Percentiles rank a stretch among this genome's conserved stretches.
Conservation (phyloP, 495 filamentous ascomycete genomes). For the Neurospora hispaniola region DNA sequence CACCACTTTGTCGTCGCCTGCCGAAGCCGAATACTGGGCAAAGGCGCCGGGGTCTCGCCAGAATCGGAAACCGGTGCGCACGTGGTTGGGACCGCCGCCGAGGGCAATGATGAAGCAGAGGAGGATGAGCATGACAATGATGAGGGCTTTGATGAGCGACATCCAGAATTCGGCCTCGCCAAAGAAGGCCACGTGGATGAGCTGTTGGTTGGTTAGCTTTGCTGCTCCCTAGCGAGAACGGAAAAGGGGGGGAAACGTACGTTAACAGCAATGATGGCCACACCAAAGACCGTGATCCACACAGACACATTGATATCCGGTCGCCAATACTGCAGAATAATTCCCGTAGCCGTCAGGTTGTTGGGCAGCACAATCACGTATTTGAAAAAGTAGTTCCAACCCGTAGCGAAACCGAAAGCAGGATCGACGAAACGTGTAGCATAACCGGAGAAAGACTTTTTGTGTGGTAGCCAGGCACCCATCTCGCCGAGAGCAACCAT, state of each 20-base stretch:
- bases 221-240: neutral
- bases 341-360: constrained; percentile 62
- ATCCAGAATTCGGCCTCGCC: constrained; percentile 82
- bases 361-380: constrained; percentile 72
- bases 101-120: constrained; percentile 59
- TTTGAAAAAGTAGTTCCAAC: constrained; percentile 40
- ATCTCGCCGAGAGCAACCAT: constrained; percentile 46
- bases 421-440: constrained; percentile 69
- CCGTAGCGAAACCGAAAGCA: constrained; percentile 49
- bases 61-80: constrained; percentile 61
- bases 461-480: constrained; percentile 57
- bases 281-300: constrained; percentile 60
- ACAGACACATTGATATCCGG: constrained; percentile 58
- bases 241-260: constrained; percentile 7
- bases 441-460: constrained; percentile 51
- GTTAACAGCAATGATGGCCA: constrained; percentile 46
- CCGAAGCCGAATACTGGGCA: constrained; percentile 35
- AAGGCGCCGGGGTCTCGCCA: constrained; percentile 74
- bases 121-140: constrained; percentile 56
- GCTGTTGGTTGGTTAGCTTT: constrained; percentile 5
- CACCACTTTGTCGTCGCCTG: neutral
- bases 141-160: constrained; percentile 55
- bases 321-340: constrained; percentile 65
- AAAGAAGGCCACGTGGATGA: constrained; percentile 54
- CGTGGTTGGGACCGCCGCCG: constrained; percentile 65